These are phyloP conservation scores for Rauvolfia tetraphylla DNA, from an alignment of 257 asterid species.

Conservation along the genomic window DNA sequence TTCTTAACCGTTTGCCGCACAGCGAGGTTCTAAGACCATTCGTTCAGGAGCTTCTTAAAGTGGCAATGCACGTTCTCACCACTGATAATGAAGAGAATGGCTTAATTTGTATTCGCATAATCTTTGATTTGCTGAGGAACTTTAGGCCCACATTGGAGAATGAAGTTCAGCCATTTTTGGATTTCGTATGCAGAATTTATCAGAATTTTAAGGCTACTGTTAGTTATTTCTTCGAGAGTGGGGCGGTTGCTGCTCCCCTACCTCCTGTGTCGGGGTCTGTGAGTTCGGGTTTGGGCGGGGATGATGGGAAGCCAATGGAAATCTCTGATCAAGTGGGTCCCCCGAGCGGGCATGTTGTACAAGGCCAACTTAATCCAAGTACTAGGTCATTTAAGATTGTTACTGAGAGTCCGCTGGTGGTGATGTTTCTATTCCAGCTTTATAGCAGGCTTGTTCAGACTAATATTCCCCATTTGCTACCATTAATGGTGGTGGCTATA, in stretches of 20 bases:
- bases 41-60: conserved; percentile 91
- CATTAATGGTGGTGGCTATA: conserved; percentile 92
- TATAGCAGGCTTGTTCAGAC: conserved; percentile 96
- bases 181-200: conserved; percentile 94
- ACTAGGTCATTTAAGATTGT: conserved; percentile 95
- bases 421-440: conserved; percentile 96
- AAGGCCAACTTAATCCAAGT: conserved; percentile 96
- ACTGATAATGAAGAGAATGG: conserved; percentile 96
- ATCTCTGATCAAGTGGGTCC: conserved; percentile 73
- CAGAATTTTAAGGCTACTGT: conserved; percentile 90
- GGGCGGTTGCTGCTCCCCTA: conserved; percentile 78
- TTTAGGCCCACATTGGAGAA: conserved; percentile 85
- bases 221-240: conserved; percentile 91
- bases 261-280: conserved; percentile 60
- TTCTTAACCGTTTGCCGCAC: conserved; percentile 95
- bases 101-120: conserved; percentile 86
- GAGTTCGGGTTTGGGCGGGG: conserved; percentile 67
- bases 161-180: conserved; percentile 98
- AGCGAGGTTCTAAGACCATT: conserved; percentile 96
- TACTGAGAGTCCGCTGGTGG: conserved; percentile 97
- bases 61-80: conserved; percentile 92
- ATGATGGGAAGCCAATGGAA: conserved; percentile 81
- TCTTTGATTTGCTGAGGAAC: conserved; percentile 94
- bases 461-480: conserved; percentile 87
- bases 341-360: conserved; percentile 47